Conservation (phyloP, 148 eudicot genomes). For the Suaeda aralocaspica region DNA sequence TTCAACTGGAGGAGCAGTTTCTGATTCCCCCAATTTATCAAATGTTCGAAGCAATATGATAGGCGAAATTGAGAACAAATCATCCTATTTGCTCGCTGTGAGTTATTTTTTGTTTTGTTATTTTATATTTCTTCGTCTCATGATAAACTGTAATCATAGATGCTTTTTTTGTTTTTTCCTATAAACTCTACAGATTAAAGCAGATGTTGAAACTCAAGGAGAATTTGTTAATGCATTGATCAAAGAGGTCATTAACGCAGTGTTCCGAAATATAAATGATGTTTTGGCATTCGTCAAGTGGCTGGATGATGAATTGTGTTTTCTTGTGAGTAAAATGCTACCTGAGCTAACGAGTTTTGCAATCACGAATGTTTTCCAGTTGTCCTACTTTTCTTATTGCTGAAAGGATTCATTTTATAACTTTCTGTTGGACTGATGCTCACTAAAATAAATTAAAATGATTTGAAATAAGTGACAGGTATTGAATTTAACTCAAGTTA, state of each 20-base stretch:
- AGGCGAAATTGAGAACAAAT: slow-evolving; percentile 83
- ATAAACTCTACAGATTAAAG: slow-evolving; percentile 51
- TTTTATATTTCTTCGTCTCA: neutral
- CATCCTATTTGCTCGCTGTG: slow-evolving; percentile 78
- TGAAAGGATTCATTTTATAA: too few relatives aligned
- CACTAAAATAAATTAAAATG: too few relatives aligned
- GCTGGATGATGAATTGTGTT: slow-evolving; percentile 89
- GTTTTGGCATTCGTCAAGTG: slow-evolving; percentile 86
- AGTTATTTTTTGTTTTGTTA: slow-evolving; percentile 32
- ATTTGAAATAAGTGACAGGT: too few relatives aligned
- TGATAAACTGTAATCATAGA: neutral
- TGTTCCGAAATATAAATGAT: slow-evolving; percentile 57
- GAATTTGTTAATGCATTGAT: slow-evolving; percentile 77
- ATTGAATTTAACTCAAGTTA: too few relatives aligned
- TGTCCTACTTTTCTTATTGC: too few relatives aligned
- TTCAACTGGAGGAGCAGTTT: slow-evolving; percentile 41
- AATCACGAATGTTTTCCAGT: too few relatives aligned
- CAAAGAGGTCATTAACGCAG: slow-evolving; percentile 63
- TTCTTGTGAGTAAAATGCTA: slow-evolving; percentile 52
- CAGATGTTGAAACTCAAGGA: slow-evolving; percentile 87
- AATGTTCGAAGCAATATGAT: slow-evolving; percentile 74
- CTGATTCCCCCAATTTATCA: slow-evolving; percentile 49
- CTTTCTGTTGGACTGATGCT: too few relatives aligned
- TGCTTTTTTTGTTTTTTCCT: neutral
- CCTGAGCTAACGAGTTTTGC: too few relatives aligned